A percentile compares a stretch with the other conserved stretches of the same genome.
These are phyloP conservation scores for Glycine soja DNA, from an alignment of 306 rosid genomes.

Conservation along the genomic window DNA sequence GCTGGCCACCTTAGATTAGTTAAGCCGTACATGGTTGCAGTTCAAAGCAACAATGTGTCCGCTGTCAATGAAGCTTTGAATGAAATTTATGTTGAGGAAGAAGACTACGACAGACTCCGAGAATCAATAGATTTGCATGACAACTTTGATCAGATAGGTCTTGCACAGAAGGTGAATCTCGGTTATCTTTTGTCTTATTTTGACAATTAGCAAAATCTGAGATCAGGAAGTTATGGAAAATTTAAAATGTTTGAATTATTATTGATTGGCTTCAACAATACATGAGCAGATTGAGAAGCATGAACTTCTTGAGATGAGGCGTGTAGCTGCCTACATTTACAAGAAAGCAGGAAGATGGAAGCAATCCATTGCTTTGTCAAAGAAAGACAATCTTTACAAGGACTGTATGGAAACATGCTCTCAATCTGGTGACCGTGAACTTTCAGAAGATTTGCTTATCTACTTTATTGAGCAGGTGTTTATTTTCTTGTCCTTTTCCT, in stretches of 20 bases:
- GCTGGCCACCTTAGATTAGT: too few relatives aligned
- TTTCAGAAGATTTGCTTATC: constrained; percentile 88
- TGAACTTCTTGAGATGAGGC: constrained; percentile 70
- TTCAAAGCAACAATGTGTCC: constrained; percentile 94
- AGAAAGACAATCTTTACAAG: constrained; percentile 93
- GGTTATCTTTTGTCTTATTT: too few relatives aligned
- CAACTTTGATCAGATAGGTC: constrained; percentile 93
- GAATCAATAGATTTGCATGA: constrained; percentile 94
- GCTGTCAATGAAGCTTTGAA: constrained; percentile 97
- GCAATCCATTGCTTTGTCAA: constrained; percentile 49
- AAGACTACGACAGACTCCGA: constrained; percentile 92
- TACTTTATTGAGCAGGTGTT: constrained; percentile 70
- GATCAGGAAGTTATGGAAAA: too few relatives aligned
- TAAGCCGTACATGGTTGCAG: constrained; percentile 89
- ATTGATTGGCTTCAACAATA: too few relatives aligned
- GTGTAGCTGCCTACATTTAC: too few relatives aligned
- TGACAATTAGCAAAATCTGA: too few relatives aligned
- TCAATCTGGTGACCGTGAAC: constrained; percentile 95
- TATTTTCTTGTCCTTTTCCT: too few relatives aligned
- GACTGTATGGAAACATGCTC: constrained; percentile 98
- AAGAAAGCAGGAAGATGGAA: too few relatives aligned
- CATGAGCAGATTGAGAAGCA: constrained; percentile 87
- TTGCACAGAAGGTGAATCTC: constrained; percentile 58
- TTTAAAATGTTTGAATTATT: too few relatives aligned
- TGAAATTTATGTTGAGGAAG: constrained; percentile 90